Evolutionary conservation across 2,329 filamentous ascomycete species (phyloP).

Genomic region (Stemphylium beticola): DNA sequence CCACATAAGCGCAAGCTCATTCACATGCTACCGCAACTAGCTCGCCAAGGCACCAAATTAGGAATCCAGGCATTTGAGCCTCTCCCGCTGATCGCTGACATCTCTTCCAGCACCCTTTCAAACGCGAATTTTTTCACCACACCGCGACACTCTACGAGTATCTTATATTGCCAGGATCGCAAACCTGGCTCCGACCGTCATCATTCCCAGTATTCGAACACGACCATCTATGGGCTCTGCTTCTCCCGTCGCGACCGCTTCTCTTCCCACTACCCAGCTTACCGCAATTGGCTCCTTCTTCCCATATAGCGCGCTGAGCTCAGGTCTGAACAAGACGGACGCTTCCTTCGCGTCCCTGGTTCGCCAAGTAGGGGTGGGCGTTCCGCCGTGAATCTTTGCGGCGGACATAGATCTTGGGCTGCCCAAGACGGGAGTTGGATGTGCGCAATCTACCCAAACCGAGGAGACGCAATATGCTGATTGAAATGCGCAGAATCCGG

Average conservation of each 20-base stretch:
- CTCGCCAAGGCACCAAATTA: slow-evolving; percentile 31
- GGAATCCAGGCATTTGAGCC: slow-evolving; percentile 27
- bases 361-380: slow-evolving; percentile 54
- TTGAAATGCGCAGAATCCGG: slow-evolving; percentile 29
- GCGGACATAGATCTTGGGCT: slow-evolving; percentile 57
- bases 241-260: slow-evolving; percentile 42
- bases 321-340: slow-evolving; percentile 50
- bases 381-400: slow-evolving; percentile 57
- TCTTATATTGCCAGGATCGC: slow-evolving; percentile 32
- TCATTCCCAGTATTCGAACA: slow-evolving; percentile 28
- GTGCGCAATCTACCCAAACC: slow-evolving; percentile 26
- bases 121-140: slow-evolving; percentile 21
- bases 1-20: slow-evolving; percentile 24
- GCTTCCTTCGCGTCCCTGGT: slow-evolving; percentile 56
- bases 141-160: slow-evolving; percentile 20
- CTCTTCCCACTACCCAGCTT: slow-evolving; percentile 37
- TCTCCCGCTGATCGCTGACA: slow-evolving; percentile 25
- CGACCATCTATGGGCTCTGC: slow-evolving; percentile 55
- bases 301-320: slow-evolving; percentile 43
- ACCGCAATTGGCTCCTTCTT: slow-evolving; percentile 44
- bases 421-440: slow-evolving; percentile 28
- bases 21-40: slow-evolving; percentile 30
- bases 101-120: slow-evolving; percentile 22
- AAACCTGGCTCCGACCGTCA: slow-evolving; percentile 38
- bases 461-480: slow-evolving; percentile 29